phyloP scores from a whole-genome alignment of 2,329 filamentous ascomycete species.

The Aspergillus caelatus region DNA sequence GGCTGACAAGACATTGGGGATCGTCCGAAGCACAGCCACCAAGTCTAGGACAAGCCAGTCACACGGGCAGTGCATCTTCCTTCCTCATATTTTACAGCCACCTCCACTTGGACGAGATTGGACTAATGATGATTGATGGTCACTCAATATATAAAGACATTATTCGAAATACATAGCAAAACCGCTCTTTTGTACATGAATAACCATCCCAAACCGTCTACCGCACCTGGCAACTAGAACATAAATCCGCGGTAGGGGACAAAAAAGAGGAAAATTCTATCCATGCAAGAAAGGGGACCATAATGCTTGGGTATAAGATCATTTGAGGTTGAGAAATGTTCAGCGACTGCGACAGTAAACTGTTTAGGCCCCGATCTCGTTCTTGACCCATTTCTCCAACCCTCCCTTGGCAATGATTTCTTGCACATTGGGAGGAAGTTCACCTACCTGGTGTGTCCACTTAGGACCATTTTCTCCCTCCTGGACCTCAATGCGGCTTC shows the following conservation, averaged over 20 bases:
- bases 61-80: background rate
- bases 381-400: slow-evolving; percentile 80
- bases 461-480: slow-evolving; percentile 68
- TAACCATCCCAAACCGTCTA: background rate
- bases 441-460: slow-evolving; percentile 81
- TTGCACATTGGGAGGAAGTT: slow-evolving; percentile 83
- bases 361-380: slow-evolving; percentile 55
- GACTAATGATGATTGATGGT: too few relatives aligned
- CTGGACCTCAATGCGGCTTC: slow-evolving; percentile 70
- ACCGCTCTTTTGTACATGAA: background rate
- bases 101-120: background rate
- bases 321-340: background rate
- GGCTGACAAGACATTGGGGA: background rate
- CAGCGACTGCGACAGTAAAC: background rate
- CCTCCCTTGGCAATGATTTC: slow-evolving; percentile 79
- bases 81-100: background rate
- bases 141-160: background rate
- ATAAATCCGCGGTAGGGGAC: background rate
- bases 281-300: background rate
- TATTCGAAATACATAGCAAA: background rate
- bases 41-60: background rate
- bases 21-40: background rate
- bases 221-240: background rate
- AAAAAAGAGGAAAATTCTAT: background rate
- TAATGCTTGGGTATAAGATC: slow-evolving; percentile 8